Evolutionary conservation across 106 monocot genomes (phyloP), one percentile per base, ranked within the genome.

Genomic region (Dioscorea zingiberensis): DNA sequence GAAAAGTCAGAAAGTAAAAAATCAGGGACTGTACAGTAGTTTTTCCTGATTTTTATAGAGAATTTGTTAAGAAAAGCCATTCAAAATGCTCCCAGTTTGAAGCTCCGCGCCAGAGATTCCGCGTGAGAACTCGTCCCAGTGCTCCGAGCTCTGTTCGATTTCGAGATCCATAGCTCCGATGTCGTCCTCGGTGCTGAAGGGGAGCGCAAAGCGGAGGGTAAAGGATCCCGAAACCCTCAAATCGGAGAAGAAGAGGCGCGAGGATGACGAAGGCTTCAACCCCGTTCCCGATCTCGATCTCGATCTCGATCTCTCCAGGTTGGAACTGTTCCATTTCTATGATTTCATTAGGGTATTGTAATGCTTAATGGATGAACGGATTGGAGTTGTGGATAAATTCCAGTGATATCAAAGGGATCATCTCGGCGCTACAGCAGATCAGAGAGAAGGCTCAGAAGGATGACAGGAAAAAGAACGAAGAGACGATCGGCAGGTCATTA

Each of bases 371-470:
- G 25, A 25, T 28, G 22, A 58, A 62, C 58, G 23, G 54, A 11
- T 55, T 26, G 23, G 18, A 54, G 25, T 44, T 70, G 25, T 62
- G 15, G 60, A 3, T 26, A 16, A 69, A 60, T 48, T 60, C 3
- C 78, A 91, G 91, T 54, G 91, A 91, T 58, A 76, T 91, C 32
- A 87, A 87, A 47, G 87, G 79, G 69, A 87, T 91, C 60, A 60
- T 91, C 26, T 62, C 79, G 69, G 84, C 87, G 30, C 69, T 91
- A 61, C 81, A 87, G 58, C 81, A 81, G 58, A 84, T 91, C 71
- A 87, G 70, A 70, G 91, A 91, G 8, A 91, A 91, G 74, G 77
- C 91, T 21, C 87, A 79, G 71, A 87, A 82, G 74, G 91, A 91
- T 55, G 91, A 77, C 25, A 84, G 79, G 65, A 87, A 84, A 81